Conservation (phyloP, 2,329 filamentous ascomycete genomes). For the Cladophialophora bantiana region DNA sequence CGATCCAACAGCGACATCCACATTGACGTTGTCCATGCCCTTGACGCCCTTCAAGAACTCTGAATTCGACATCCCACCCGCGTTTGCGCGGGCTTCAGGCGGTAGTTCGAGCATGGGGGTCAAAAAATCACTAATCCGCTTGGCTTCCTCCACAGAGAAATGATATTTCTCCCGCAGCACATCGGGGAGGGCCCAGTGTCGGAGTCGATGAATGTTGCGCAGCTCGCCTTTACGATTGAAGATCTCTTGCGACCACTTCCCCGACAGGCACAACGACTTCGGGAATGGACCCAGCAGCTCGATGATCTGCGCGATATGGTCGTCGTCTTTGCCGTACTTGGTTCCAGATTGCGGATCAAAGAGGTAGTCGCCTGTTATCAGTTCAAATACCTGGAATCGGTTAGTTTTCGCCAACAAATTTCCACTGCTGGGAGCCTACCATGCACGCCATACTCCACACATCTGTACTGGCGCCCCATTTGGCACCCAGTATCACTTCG, state of each 20-base stretch:
- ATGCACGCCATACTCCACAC: constrained; percentile 99
- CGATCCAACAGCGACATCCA: constrained; percentile 79
- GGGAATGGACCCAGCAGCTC: constrained; percentile 93
- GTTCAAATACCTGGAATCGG: constrained; percentile 78
- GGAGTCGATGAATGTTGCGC: constrained; percentile 93
- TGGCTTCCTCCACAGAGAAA: constrained; percentile 82
- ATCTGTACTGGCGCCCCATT: constrained; percentile 99
- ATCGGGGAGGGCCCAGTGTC: constrained; percentile 93
- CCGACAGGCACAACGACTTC: constrained; percentile 86
- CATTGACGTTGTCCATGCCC: constrained; percentile 81
- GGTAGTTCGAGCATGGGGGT: constrained; percentile 89
- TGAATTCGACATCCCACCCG: constrained; percentile 91
- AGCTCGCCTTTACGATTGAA: constrained; percentile 98
- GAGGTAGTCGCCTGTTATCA: constrained; percentile 97
- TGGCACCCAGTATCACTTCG: constrained; percentile 93
- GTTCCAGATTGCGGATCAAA: constrained; percentile 98
- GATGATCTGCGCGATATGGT: constrained; percentile 98
- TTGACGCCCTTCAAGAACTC: constrained; percentile 82
- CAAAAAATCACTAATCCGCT: constrained; percentile 80
- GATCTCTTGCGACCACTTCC: constrained; percentile 98
- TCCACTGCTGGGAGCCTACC: constrained; percentile 63
- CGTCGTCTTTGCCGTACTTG: constrained; percentile 99
- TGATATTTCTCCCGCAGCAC: constrained; percentile 97
- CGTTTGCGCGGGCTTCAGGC: constrained; percentile 89
- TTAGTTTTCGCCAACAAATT: constrained; percentile 9